Percentiles rank a stretch among this genome's conserved stretches.
These are phyloP conservation scores for Dipteronia dyeriana DNA, from an alignment of 345 rosid genomes.

Conservation along the genomic window DNA sequence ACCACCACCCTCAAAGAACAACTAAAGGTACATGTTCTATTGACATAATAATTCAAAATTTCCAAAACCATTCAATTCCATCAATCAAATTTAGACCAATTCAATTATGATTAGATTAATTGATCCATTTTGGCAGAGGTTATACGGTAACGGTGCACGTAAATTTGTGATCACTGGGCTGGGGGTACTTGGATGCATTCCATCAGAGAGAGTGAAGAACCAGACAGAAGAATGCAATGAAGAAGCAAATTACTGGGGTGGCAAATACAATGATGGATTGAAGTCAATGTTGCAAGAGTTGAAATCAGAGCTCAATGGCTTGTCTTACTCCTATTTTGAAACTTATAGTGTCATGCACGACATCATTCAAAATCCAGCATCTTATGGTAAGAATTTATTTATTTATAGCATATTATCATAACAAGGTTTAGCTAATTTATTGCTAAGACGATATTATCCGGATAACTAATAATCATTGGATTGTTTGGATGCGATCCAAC, in stretches of 20 bases:
- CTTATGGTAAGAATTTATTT: slow-evolving; percentile 37
- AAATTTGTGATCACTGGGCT: slow-evolving; percentile 57
- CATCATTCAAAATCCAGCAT: slow-evolving; percentile 50
- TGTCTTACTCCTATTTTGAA: slow-evolving; percentile 59
- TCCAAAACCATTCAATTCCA: too few relatives aligned
- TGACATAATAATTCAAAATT: too few relatives aligned
- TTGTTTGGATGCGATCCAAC: too few relatives aligned
- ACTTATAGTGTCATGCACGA: slow-evolving; percentile 38
- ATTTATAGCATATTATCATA: not conserved
- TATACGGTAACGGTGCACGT: slow-evolving; percentile 42
- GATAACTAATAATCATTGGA: too few relatives aligned
- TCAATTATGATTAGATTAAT: not conserved
- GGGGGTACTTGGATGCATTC: slow-evolving; percentile 58
- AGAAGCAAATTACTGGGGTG: slow-evolving; percentile 40
- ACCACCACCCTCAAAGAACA: slow-evolving; percentile 47
- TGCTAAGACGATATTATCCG: too few relatives aligned
- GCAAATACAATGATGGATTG: slow-evolving; percentile 47
- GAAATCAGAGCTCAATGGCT: slow-evolving; percentile 36
- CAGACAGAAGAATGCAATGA: slow-evolving; percentile 44
- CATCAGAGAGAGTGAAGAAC: slow-evolving; percentile 44
- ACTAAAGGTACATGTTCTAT: slow-evolving; percentile 59
- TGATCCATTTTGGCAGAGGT: not conserved
- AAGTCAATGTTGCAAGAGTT: slow-evolving; percentile 41
- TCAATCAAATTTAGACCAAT: not conserved
- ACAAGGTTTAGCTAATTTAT: not conserved